Conservation (phyloP, 2,329 filamentous ascomycete genomes). For the Ophioceras dolichostomum region DNA sequence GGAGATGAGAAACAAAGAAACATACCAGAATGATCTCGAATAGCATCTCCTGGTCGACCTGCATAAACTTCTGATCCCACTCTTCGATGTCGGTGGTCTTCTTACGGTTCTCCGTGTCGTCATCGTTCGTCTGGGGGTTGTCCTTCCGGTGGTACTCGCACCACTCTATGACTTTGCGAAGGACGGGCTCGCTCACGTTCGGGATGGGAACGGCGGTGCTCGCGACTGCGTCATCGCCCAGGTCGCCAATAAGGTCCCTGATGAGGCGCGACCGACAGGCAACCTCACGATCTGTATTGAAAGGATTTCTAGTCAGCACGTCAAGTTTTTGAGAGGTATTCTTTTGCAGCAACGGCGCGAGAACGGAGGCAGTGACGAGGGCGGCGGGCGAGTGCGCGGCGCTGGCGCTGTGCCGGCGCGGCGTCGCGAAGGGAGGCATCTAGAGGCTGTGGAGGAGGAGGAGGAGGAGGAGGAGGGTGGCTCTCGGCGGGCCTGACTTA, state of each 20-base stretch:
- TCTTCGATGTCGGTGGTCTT: constrained; percentile 99
- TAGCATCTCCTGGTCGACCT: constrained; percentile 98
- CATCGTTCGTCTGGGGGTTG: constrained; percentile 68
- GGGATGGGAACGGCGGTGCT: constrained; percentile 73
- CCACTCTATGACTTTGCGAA: constrained; percentile 97
- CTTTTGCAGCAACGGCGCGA: no score
- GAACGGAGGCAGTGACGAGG: no score
- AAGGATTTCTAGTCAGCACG: neutral
- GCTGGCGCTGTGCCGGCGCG: no score
- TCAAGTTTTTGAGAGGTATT: no score
- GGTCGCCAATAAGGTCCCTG: constrained; percentile 96
- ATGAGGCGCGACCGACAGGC: constrained; percentile 89
- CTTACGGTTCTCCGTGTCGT: constrained; percentile 88
- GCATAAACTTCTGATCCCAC: constrained; percentile 99
- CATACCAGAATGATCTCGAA: constrained; percentile 96
- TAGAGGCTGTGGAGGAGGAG: constrained; percentile 5
- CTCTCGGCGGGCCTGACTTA: no score
- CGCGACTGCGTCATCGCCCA: constrained; percentile 51
- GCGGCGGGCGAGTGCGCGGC: no score
- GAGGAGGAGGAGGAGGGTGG: no score
- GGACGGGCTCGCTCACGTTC: constrained; percentile 86
- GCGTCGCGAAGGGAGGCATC: no score
- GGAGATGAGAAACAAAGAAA: constrained; percentile 9
- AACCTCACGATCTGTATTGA: constrained; percentile 57
- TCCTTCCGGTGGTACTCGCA: constrained; percentile 91